Percentiles rank a stretch among this genome's conserved stretches.
Evolutionary conservation across 345 rosid species (phyloP).

Genomic region (Populus ilicifolia): DNA sequence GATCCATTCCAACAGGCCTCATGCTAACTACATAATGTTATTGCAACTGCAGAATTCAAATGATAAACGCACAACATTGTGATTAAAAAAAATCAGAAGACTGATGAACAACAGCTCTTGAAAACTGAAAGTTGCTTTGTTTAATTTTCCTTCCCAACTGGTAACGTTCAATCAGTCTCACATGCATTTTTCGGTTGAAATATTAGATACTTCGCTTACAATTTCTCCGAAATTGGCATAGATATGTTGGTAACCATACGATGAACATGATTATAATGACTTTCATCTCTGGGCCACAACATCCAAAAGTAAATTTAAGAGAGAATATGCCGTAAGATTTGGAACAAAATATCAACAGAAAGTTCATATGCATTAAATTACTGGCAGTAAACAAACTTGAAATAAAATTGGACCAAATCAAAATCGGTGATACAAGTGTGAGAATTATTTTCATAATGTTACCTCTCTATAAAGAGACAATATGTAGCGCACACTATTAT

Average conservation of each 20-base stretch:
- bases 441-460: background rate
- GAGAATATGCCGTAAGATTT: too few relatives aligned
- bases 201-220: background rate
- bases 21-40: background rate
- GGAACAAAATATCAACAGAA: background rate
- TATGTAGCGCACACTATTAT: background rate
- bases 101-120: too few relatives aligned
- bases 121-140: too few relatives aligned
- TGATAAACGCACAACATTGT: too few relatives aligned
- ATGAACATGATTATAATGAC: background rate
- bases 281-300: background rate
- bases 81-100: too few relatives aligned
- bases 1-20: background rate
- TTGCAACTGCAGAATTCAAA: background rate
- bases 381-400: background rate
- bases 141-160: too few relatives aligned
- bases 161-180: too few relatives aligned
- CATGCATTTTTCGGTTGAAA: background rate
- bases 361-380: background rate
- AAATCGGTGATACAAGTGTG: background rate
- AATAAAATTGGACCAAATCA: background rate
- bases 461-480: background rate
- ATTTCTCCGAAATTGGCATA: background rate
- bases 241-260: background rate
- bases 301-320: background rate